A percentile compares a stretch with the other conserved stretches of the same genome.
Conservation (phyloP, 805 yeast species). For the Candida taoyuanica region DNA sequence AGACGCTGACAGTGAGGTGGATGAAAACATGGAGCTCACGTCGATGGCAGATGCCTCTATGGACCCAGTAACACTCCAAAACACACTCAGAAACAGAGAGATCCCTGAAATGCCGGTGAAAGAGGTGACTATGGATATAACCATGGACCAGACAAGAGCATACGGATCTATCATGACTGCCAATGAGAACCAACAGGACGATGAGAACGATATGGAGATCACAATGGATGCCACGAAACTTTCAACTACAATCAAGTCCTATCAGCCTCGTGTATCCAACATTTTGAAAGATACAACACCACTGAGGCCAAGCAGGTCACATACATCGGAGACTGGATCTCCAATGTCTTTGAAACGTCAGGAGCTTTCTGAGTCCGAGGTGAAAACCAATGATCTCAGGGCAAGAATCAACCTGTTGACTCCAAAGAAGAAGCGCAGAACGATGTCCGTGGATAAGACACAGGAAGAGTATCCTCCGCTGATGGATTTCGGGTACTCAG, state of each 20-base stretch:
- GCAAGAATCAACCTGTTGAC: conserved; percentile 25
- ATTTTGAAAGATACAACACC: conserved; percentile 16
- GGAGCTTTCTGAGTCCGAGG: conserved; percentile 4
- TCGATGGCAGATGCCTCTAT: conserved; percentile 13
- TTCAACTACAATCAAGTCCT: background rate
- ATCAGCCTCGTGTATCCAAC: background rate
- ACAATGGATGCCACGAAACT: conserved; percentile 19
- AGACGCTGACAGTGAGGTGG: conserved; percentile 7
- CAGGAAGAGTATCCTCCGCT: background rate
- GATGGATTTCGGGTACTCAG: background rate
- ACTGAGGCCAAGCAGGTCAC: conserved; percentile 24
- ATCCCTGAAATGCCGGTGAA: conserved; percentile 3
- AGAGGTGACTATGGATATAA: conserved; percentile 2
- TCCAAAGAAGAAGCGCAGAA: conserved; percentile 22
- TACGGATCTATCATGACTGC: conserved; percentile 6
- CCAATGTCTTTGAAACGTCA: conserved; percentile 26
- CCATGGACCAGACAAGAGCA: conserved; percentile 19
- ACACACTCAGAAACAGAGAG: conserved; percentile 19
- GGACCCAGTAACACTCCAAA: conserved; percentile 21
- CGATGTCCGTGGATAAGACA: background rate
- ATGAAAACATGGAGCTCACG: conserved; percentile 24
- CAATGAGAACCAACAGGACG: background rate
- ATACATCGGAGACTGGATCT: conserved; percentile 29
- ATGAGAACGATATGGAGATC: conserved; percentile 9
- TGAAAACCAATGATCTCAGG: conserved; percentile 15